Conservation (phyloP, 768 basidiomycete genomes). For the Phaffia tasmanica region DNA sequence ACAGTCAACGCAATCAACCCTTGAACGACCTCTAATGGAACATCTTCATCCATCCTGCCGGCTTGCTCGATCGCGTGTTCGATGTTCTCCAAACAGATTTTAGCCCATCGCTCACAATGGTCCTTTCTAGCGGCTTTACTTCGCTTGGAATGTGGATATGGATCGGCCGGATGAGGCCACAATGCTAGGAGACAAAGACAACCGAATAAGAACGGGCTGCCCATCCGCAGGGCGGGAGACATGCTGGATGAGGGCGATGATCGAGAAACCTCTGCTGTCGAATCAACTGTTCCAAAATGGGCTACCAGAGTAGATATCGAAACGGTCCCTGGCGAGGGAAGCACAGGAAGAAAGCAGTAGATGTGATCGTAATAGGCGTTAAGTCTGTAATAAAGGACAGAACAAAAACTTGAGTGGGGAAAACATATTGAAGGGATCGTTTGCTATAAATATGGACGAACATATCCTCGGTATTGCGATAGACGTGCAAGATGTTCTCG, state of each 20-base stretch:
- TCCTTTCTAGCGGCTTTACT: neutral
- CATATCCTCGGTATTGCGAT: slow-evolving; percentile 6
- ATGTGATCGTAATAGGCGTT: slow-evolving; percentile 10
- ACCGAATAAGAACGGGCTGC: slow-evolving; percentile 11
- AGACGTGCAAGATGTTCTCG: slow-evolving; percentile 9
- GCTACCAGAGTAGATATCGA: slow-evolving; percentile 1
- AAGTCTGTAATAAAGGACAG: neutral
- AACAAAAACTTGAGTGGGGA: too few species aligned
- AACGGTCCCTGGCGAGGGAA: slow-evolving; percentile 12
- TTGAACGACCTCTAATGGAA: slow-evolving; percentile 13
- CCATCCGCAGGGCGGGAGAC: neutral
- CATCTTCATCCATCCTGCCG: neutral
- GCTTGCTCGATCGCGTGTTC: slow-evolving; percentile 13
- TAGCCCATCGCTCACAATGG: slow-evolving; percentile 8
- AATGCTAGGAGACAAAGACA: slow-evolving; percentile 21
- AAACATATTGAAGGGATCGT: neutral
- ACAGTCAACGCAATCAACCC: slow-evolving; percentile 5
- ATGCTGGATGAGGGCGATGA: neutral
- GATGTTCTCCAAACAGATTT: neutral
- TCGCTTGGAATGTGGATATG: slow-evolving; percentile 2
- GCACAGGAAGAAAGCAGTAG: slow-evolving; percentile 16
- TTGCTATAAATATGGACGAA: neutral
- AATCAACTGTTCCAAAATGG: neutral
- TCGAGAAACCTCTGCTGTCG: neutral
- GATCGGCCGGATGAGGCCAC: slow-evolving; percentile 8